Evolutionary conservation across 768 basidiomycete genomes (phyloP).

Genomic region (Pleurotus sapidus): DNA sequence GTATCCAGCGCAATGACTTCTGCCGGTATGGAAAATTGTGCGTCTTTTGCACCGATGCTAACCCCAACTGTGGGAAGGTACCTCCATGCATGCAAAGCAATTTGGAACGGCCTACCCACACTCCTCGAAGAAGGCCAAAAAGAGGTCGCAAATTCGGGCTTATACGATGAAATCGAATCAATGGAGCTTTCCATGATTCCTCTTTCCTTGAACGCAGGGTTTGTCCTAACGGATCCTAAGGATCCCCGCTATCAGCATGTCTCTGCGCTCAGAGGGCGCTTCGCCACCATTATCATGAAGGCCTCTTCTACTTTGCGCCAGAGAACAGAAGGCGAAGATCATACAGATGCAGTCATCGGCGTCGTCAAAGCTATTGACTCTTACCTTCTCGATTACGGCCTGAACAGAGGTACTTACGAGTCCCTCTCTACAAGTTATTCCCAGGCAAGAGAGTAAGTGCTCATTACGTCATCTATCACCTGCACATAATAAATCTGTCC

Average conservation of each 20-base stretch:
- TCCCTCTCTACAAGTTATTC: conserved; percentile 65
- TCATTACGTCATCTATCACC: neutral
- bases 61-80: conserved; percentile 33
- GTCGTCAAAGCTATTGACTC: conserved; percentile 74
- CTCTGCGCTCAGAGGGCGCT: conserved; percentile 51
- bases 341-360: conserved; percentile 80
- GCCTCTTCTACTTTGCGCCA: conserved; percentile 66
- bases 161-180: conserved; percentile 61
- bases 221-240: conserved; percentile 66
- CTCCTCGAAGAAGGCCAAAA: conserved; percentile 60
- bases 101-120: conserved; percentile 76
- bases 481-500: conserved; percentile 4
- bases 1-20: conserved; percentile 71
- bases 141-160: conserved; percentile 51
- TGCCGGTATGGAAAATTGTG: conserved; percentile 55
- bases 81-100: conserved; percentile 67
- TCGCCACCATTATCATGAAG: conserved; percentile 63
- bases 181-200: conserved; percentile 67
- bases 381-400: conserved; percentile 69
- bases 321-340: conserved; percentile 69
- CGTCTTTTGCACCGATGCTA: neutral
- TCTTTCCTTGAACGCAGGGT: conserved; percentile 70
- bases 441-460: conserved; percentile 57
- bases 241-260: conserved; percentile 76
- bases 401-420: conserved; percentile 56